Evolutionary conservation across 2,329 filamentous ascomycete genomes (phyloP), one percentile per base, ranked within the genome.

Genomic region (Pseudocercospora cruenta): DNA sequence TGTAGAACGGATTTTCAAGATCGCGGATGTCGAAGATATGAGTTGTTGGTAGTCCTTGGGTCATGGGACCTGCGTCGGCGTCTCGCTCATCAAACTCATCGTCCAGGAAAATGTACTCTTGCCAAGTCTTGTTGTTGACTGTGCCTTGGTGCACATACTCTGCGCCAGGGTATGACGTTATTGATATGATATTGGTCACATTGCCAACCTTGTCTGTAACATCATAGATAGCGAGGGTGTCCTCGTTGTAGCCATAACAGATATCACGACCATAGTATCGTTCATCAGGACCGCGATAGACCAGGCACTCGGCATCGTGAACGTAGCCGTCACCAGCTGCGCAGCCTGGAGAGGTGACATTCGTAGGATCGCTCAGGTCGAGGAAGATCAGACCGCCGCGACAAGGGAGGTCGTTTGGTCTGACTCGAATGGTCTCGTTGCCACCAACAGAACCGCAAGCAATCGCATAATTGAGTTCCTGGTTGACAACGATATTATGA

Each of bases 111-210:
- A 86, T 79, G 72, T 79, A 85, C 58, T 80, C 71, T 60, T 80
- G 72, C 65, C 65, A 67, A 16, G 76, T 73, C 12, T 33, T 31
- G 72, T 86, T 82, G 26, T 83, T 78, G 7, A 86, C 76, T 80
- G 82, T 84, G 5, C 84, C 85, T 72, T 85, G 83, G 69, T 86
- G 84, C 2, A 83, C 83, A 74, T 86, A 86, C 28, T 77, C 69
- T 19, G 80, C 80, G 33, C 83, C 83, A 16, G 80, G 77, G 72
- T 85, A 85, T 0, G 79, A 77, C 0, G 82, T 84, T 60, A 78
- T 76, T 57, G 82, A 84, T 73, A 85, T 83, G 69, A 84, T 78
- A 24, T 59, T 67, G 1, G 65, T 67, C 54, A 73, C 80, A 51
- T 66, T 64, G 24, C 67, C 69, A n/a, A 47, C 43, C 74, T 82